phyloP scores from a whole-genome alignment of 2,329 filamentous ascomycete genomes.

The Calonectria pteridis region DNA sequence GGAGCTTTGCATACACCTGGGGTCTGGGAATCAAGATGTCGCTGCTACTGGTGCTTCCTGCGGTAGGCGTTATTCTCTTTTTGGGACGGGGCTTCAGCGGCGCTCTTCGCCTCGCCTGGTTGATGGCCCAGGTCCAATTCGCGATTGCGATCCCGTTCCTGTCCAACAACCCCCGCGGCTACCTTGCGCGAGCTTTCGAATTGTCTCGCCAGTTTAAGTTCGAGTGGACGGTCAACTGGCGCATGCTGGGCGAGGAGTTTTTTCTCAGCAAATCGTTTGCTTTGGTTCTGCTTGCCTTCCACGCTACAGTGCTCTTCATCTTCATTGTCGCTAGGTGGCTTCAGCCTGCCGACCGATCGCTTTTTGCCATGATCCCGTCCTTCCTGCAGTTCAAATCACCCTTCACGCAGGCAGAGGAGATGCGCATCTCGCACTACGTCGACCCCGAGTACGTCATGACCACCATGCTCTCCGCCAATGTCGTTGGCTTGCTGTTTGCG shows the following conservation, averaged over 20 bases:
- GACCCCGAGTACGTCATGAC: constrained; percentile 82
- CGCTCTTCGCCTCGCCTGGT: constrained; percentile 75
- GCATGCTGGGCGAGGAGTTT: constrained; percentile 85
- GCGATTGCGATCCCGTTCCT: constrained; percentile 77
- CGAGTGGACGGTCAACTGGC: constrained; percentile 99
- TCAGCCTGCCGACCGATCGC: constrained; percentile 71
- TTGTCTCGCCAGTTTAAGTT: constrained; percentile 92
- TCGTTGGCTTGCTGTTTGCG: constrained; percentile 86
- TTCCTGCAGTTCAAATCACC: constrained; percentile 59
- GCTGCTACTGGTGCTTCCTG: constrained; percentile 84
- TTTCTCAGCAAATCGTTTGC: constrained; percentile 82
- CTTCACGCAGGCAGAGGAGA: constrained; percentile 65
- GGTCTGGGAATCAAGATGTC: constrained; percentile 98
- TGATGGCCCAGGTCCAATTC: constrained; percentile 85
- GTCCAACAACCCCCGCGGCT: constrained; percentile 73
- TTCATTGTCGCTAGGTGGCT: constrained; percentile 81
- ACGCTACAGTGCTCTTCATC: constrained; percentile 72
- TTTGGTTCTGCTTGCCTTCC: constrained; percentile 72
- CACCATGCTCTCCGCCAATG: constrained; percentile 80
- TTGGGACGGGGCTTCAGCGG: constrained; percentile 76
- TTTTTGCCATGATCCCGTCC: constrained; percentile 65
- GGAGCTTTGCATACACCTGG: constrained; percentile 78
- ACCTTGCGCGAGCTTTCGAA: constrained; percentile 88
- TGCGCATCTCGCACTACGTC: constrained; percentile 67
- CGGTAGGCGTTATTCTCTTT: constrained; percentile 81